phyloP scores from a whole-genome alignment of 306 rosid genomes.

The Ziziphus jujuba region DNA sequence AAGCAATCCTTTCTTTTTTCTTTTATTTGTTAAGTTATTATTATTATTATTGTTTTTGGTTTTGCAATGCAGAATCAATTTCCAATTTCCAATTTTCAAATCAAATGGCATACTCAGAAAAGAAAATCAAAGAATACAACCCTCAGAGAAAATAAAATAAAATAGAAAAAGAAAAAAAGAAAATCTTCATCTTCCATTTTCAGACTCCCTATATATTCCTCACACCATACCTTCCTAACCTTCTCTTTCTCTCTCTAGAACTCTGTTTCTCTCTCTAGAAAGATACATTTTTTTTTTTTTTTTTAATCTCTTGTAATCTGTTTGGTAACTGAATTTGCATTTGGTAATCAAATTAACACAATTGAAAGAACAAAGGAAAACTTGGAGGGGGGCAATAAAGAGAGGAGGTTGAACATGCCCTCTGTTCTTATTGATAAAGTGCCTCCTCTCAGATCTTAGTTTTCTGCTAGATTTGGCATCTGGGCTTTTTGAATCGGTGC shows the following conservation, averaged over 20 bases:
- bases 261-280: conserved; percentile 38
- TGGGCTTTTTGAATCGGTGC: conserved; percentile 73
- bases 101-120: conserved; percentile 3
- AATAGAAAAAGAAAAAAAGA: conserved; percentile 1
- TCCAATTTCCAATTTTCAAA: conserved; percentile 12
- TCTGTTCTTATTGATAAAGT: conserved; percentile 65
- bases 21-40: not conserved
- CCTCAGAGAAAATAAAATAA: not conserved
- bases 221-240: conserved; percentile 46
- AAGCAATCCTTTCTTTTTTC: conserved; percentile 7
- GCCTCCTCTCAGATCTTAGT: conserved; percentile 95
- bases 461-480: conserved; percentile 56
- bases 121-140: not conserved
- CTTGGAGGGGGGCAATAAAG: conserved; percentile 55
- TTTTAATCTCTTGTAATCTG: conserved; percentile 37
- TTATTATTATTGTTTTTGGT: not conserved
- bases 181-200: conserved; percentile 48
- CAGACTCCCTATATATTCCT: conserved; percentile 64
- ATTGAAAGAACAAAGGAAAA: conserved; percentile 56
- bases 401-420: conserved; percentile 68
- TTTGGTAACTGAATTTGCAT: conserved; percentile 75
- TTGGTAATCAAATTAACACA: conserved; percentile 58
- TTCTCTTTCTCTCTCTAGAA: conserved; percentile 57
- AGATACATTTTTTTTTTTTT: conserved; percentile 27
- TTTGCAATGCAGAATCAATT: not conserved